Base-by-base conservation (phyloP, 306 rosid genomes). In the Chamaecrista fasciculata region DNA sequence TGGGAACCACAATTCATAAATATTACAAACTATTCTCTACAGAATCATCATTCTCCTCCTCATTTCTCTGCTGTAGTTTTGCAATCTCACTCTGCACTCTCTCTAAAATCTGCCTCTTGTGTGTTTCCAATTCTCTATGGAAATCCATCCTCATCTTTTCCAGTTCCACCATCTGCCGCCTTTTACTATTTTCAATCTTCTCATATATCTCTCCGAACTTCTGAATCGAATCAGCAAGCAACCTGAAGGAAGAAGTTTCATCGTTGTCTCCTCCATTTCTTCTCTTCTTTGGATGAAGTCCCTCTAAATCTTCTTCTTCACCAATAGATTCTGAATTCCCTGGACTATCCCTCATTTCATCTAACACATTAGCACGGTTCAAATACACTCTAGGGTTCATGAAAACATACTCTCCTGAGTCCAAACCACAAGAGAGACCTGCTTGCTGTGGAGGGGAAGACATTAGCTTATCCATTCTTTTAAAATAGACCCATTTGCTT, bases 91-190 rank as follows among this genome's bases (percentile, higher is more conserved):
- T 66, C 62, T 82, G 88, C 16, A 85, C 81, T 78, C 81, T 80
- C 84, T 86, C 95, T 82, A 89, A 81, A 36, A 86, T 86, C 73
- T 86, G 79, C 78, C 83, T 79, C 72, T 75, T 84, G 78, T 85
- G 92, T 80, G 80, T 66, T 80, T 89, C 96, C 75, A 92, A 70
- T 2, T 92, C 95, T 44, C 72, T 84, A 3, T 82, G 85, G 80
- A 87, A 80, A 64, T 87, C 86, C 95, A 87, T 85, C 76, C 95
- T 84, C 97, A 89, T 87, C 81, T 79, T 92, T 84, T 92, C 97
- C 19, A 92, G 78, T 70, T 89, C 96, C 52, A 71, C 25, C 87
- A 89, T 82, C 73, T 85, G 90, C 85, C 82, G 80, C 71, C 92
- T 85, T 78, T 77, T 89, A 55, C 79, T 82, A 26, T 62, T 78